Evolutionary conservation across 371 early-diverging fungal genomes (phyloP).

Genomic region (Mucor piriformis): DNA sequence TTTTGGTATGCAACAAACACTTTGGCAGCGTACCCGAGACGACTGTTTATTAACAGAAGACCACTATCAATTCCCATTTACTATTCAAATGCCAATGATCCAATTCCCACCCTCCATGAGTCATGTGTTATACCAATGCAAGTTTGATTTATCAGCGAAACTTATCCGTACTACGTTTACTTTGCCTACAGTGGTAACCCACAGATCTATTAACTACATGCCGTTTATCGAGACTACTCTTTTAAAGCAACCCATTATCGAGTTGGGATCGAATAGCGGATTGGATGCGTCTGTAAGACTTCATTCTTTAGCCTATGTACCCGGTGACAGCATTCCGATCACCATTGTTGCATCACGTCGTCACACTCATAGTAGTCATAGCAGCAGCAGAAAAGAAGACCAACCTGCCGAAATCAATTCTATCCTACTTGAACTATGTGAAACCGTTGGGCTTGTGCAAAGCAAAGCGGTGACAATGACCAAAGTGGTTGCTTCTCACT

Average conservation of each 20-base stretch:
- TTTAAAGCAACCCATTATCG: constrained; percentile 29
- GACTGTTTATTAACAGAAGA: constrained; percentile 19
- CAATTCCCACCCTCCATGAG: constrained; percentile 45
- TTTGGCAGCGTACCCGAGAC: constrained; percentile 37
- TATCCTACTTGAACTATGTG: constrained; percentile 18
- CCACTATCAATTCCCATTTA: constrained; percentile 34
- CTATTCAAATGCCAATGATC: constrained; percentile 45
- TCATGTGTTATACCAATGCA: constrained; percentile 30
- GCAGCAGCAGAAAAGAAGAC: constrained; percentile 5
- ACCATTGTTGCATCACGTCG: constrained; percentile 20
- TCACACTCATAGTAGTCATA: background rate
- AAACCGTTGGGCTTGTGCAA: constrained; percentile 13
- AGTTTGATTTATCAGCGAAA: constrained; percentile 34
- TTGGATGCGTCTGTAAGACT: constrained; percentile 13
- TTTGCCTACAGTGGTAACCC: constrained; percentile 6
- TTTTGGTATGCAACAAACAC: constrained; percentile 38
- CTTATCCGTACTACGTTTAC: constrained; percentile 19
- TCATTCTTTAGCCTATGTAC: constrained; percentile 32
- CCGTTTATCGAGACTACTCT: constrained; percentile 44
- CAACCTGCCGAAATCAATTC: constrained; percentile 25
- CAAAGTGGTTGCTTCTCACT: constrained; percentile 16
- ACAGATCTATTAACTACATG: constrained; percentile 27
- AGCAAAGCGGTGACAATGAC: constrained; percentile 18
- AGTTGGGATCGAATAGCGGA: constrained; percentile 9
- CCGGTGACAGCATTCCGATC: constrained; percentile 38